phyloP scores from a whole-genome alignment of 2,329 filamentous ascomycete genomes.

The Xylaria sp. region DNA sequence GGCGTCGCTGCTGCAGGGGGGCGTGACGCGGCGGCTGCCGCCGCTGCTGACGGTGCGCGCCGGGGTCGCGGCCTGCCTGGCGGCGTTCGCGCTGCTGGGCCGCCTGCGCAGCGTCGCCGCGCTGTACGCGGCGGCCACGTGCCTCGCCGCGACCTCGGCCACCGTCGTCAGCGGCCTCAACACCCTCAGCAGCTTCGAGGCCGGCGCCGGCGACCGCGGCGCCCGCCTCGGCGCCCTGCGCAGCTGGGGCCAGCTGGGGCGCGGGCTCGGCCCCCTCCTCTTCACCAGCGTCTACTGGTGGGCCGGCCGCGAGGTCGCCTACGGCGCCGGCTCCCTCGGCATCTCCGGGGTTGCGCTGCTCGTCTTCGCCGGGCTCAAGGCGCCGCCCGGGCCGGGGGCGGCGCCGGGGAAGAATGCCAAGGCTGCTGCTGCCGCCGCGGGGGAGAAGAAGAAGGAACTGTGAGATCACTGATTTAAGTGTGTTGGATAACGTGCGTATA shows the following conservation, averaged over 20 bases:
- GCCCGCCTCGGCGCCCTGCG: constrained; percentile 84
- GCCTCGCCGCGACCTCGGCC: constrained; percentile 86
- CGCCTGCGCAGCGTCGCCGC: constrained; percentile 67
- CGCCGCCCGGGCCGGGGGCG: constrained; percentile 51
- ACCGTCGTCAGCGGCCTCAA: constrained; percentile 95
- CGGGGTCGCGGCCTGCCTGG: constrained; percentile 75
- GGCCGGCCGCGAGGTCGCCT: constrained; percentile 87
- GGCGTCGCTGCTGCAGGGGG: constrained; percentile 89
- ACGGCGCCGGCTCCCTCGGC: constrained; percentile 76
- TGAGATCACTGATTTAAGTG: too few relatives aligned
- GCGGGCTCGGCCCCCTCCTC: constrained; percentile 81
- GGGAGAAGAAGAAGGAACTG: constrained; percentile 33
- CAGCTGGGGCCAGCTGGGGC: constrained; percentile 81
- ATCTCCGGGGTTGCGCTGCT: constrained; percentile 74
- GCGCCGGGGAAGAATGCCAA: too few relatives aligned
- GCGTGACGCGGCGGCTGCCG: constrained; percentile 82
- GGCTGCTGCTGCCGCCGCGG: too few relatives aligned
- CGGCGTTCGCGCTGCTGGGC: constrained; percentile 79
- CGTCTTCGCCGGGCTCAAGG: constrained; percentile 72
- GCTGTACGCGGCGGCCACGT: constrained; percentile 80
- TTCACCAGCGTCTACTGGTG: constrained; percentile 99
- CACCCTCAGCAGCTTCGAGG: constrained; percentile 88
- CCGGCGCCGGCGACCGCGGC: constrained; percentile 76
- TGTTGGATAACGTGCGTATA: too few relatives aligned
- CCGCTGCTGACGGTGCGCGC: constrained; percentile 79